phyloP scores from a whole-genome alignment of 2,329 filamentous ascomycete species.

The Byssoonygena ceratinophila region DNA sequence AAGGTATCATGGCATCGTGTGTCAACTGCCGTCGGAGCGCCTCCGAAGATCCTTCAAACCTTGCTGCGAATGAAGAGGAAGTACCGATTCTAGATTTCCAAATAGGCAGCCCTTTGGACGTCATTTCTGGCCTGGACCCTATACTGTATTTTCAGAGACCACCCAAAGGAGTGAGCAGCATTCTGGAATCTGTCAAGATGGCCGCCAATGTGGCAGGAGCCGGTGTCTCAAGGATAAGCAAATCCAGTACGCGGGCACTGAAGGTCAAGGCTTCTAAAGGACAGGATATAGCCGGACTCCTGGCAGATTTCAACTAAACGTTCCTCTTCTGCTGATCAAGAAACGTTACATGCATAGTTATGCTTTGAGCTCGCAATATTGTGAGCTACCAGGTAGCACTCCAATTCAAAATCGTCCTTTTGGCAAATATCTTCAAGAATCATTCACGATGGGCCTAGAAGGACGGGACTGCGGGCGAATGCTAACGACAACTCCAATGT shows the following conservation, averaged over 20 bases:
- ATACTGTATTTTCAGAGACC: background rate
- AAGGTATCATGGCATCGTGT: background rate
- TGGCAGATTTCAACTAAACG: constrained; percentile 22
- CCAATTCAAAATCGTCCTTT: too few species aligned
- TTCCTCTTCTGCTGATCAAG: background rate
- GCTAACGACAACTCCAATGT: too few species aligned
- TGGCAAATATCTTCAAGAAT: too few species aligned
- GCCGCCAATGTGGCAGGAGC: background rate
- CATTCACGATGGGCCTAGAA: too few species aligned
- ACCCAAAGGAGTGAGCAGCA: background rate
- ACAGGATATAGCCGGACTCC: constrained; percentile 23
- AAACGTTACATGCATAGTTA: background rate
- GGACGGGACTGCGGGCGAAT: too few species aligned
- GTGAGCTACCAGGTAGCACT: too few species aligned
- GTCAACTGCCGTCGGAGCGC: background rate
- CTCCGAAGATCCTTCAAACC: too few species aligned
- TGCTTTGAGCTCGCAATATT: too few species aligned
- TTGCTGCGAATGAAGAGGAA: background rate
- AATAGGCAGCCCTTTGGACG: background rate
- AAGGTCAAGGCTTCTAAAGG: constrained; percentile 21
- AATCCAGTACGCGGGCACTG: background rate
- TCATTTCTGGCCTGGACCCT: too few species aligned
- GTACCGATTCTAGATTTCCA: background rate
- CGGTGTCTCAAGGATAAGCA: background rate
- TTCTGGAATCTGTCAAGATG: background rate